Percentiles rank a stretch among this genome's conserved stretches.
These are phyloP conservation scores for Prillingera fragicola DNA, from an alignment of 1,284 basidiomycete genomes.

Conservation along the genomic window DNA sequence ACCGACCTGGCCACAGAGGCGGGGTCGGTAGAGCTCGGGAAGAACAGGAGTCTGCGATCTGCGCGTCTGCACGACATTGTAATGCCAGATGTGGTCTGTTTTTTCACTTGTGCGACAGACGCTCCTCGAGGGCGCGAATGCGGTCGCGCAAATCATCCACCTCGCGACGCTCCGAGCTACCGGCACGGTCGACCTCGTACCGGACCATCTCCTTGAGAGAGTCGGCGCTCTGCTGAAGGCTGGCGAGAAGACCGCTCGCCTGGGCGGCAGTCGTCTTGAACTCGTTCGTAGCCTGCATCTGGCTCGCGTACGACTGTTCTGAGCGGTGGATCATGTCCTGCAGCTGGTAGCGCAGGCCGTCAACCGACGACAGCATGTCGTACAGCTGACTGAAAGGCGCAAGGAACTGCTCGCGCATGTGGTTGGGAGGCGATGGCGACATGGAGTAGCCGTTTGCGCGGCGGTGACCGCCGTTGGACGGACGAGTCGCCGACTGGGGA, in stretches of 20 bases:
- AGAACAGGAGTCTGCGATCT: too few species aligned
- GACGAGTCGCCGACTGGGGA: neutral
- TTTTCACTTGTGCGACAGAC: conserved; percentile 1
- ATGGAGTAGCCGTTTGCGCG: conserved; percentile 18
- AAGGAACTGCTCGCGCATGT: conserved; percentile 26
- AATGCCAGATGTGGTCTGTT: too few species aligned
- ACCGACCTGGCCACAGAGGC: too few species aligned
- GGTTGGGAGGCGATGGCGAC: conserved; percentile 17
- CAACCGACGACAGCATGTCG: conserved; percentile 32
- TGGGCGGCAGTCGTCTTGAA: conserved; percentile 37
- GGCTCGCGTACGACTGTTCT: conserved; percentile 25
- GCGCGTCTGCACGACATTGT: too few species aligned
- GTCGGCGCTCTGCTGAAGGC: conserved; percentile 37
- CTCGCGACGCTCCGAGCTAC: conserved; percentile 15
- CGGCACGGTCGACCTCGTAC: conserved; percentile 37
- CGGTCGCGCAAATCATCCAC: conserved; percentile 18
- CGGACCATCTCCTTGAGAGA: conserved; percentile 44
- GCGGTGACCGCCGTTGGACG: conserved; percentile 13
- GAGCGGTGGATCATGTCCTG: conserved; percentile 34
- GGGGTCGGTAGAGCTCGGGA: too few species aligned
- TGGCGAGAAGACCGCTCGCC: conserved; percentile 29
- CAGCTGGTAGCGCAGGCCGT: conserved; percentile 28
- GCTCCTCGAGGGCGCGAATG: conserved; percentile 15
- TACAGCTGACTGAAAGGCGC: conserved; percentile 34
- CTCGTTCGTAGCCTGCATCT: conserved; percentile 29